Percentiles rank a stretch among this genome's conserved stretches.
Conservation (phyloP, 371 early-diverging fungal genomes). For the Syncephalastrum racemosum region DNA sequence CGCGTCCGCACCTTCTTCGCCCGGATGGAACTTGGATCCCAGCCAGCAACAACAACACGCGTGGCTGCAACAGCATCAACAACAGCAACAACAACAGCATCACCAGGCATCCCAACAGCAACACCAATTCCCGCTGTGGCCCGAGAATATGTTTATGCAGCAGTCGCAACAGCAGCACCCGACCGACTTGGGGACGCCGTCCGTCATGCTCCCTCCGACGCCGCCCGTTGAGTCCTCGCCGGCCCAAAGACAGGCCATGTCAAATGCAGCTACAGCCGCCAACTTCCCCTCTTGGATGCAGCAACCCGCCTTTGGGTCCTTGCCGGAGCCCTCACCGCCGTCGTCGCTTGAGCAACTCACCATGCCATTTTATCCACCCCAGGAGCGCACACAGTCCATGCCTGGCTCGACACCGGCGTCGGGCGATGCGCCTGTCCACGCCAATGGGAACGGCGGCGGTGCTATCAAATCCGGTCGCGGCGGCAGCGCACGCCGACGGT, state of each 20-base stretch:
- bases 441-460: too few relatives aligned
- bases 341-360: too few relatives aligned
- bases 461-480: too few relatives aligned
- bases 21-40: not conserved
- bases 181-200: not conserved
- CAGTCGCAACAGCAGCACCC: constrained; percentile 4
- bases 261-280: too few relatives aligned
- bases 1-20: constrained; percentile 1
- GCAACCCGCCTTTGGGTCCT: too few relatives aligned
- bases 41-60: constrained; percentile 2
- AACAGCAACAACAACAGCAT: constrained; percentile 4
- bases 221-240: constrained; percentile 15
- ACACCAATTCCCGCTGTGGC: not conserved
- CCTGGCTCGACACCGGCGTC: too few relatives aligned
- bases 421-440: too few relatives aligned
- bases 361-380: too few relatives aligned
- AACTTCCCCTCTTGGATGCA: too few relatives aligned
- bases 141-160: not conserved
- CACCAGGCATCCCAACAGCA: not conserved
- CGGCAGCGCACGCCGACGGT: constrained; percentile 4
- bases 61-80: too few relatives aligned
- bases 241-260: not conserved
- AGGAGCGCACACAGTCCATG: too few relatives aligned
- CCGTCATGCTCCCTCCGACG: constrained; percentile 10
- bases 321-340: too few relatives aligned